phyloP scores from a whole-genome alignment of 495 filamentous ascomycete genomes.

The Clohesyomyces aquaticus region DNA sequence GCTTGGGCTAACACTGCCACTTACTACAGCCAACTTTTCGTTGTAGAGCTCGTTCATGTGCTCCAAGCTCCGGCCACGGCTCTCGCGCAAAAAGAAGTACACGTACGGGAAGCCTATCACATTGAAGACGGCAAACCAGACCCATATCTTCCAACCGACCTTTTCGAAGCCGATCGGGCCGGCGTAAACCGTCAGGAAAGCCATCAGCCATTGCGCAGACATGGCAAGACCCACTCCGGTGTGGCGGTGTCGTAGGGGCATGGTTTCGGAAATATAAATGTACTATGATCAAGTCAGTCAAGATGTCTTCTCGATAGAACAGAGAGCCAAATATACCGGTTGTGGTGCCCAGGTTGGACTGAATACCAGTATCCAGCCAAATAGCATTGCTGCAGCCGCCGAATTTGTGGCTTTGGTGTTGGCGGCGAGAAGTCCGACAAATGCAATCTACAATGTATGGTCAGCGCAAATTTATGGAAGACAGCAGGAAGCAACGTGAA shows the following conservation, averaged over 20 bases:
- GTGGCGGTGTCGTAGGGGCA: conserved; percentile 28
- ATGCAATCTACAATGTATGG: no score
- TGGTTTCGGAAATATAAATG: conserved; percentile 26
- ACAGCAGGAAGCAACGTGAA: no score
- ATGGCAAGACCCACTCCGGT: conserved; percentile 14
- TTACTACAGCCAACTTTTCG: conserved; percentile 10
- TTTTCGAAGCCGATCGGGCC: conserved; percentile 27
- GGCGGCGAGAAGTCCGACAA: conserved; percentile 16
- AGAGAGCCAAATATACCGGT: conserved; percentile 5
- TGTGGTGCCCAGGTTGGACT: conserved; percentile 23
- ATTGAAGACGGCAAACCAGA: conserved; percentile 23
- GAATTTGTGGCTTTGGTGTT: conserved; percentile 6
- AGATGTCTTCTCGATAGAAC: neutral
- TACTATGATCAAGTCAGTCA: conserved; percentile 20
- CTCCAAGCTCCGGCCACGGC: conserved; percentile 18
- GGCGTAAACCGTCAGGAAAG: conserved; percentile 28
- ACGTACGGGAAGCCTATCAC: conserved; percentile 11
- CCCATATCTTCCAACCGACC: conserved; percentile 36
- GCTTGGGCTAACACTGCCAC: conserved; percentile 11
- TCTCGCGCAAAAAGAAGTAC: conserved; percentile 17
- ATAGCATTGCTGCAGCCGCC: conserved; percentile 26
- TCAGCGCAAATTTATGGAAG: no score
- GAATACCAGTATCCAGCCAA: conserved; percentile 27
- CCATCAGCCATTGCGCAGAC: conserved; percentile 29
- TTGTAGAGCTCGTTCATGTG: conserved; percentile 14